Percentiles rank a stretch among this genome's conserved stretches.
Evolutionary conservation across 2,329 filamentous ascomycete species (phyloP).

Genomic region (Nemania bipapillata): DNA sequence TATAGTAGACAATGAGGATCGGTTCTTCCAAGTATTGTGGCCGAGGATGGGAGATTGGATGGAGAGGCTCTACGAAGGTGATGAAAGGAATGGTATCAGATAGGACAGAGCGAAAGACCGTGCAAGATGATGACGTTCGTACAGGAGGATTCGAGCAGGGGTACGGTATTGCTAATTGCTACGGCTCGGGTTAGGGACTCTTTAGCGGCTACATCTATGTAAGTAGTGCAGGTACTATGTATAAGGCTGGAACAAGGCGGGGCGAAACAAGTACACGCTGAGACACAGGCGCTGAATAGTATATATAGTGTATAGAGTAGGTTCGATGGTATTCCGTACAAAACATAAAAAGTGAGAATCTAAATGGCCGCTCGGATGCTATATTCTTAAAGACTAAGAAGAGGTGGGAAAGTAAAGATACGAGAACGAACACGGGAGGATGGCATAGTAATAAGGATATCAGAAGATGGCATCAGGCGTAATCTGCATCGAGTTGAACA

Average conservation of each 20-base stretch:
- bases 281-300: background rate
- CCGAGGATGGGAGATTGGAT: background rate
- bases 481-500: background rate
- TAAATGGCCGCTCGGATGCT: background rate
- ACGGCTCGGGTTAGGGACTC: background rate
- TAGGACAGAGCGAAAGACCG: background rate
- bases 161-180: conserved; percentile 1
- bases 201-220: background rate
- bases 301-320: no score
- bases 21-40: background rate
- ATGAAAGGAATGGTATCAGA: background rate
- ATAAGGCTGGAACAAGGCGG: background rate
- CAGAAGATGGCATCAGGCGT: background rate
- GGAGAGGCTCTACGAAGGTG: background rate
- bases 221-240: background rate
- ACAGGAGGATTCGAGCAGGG: conserved; percentile 9
- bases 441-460: background rate
- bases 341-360: background rate
- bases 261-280: background rate
- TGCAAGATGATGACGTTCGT: conserved; percentile 22
- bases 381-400: background rate
- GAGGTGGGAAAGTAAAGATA: background rate
- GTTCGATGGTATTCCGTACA: background rate
- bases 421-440: background rate
- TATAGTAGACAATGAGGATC: background rate